Percentiles rank a stretch among this genome's conserved stretches.
Conservation (phyloP, 805 yeast species). For the Candida suzukii region DNA sequence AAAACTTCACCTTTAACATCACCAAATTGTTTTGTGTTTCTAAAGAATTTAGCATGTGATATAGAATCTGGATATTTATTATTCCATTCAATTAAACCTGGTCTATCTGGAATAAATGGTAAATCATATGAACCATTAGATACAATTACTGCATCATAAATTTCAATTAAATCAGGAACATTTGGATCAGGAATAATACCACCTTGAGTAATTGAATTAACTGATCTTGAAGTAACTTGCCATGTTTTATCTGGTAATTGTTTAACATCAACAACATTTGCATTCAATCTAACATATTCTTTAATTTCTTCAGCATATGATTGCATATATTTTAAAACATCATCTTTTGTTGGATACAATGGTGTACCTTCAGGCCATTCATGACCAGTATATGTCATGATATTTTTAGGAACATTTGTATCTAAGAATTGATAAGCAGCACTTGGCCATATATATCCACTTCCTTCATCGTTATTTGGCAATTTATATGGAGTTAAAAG, state of each 20-base stretch:
- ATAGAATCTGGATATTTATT: constrained; percentile 37
- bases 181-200: constrained; percentile 12
- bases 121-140: constrained; percentile 58
- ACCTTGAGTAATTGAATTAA: constrained; percentile 25
- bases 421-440: constrained; percentile 63
- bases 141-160: constrained; percentile 54
- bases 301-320: constrained; percentile 39
- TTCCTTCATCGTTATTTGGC: constrained; percentile 2
- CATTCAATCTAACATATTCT: constrained; percentile 33
- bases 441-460: constrained; percentile 33
- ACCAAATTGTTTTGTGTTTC: constrained; percentile 34
- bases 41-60: constrained; percentile 51
- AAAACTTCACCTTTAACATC: constrained; percentile 37
- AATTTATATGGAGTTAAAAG: constrained; percentile 6
- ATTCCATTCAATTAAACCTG: constrained; percentile 46
- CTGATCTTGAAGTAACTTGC: constrained; percentile 32
- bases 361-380: constrained; percentile 42
- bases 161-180: constrained; percentile 25
- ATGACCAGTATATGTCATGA: constrained; percentile 59
- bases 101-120: constrained; percentile 51
- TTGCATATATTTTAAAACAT: constrained; percentile 52
- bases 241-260: constrained; percentile 29
- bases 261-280: constrained; percentile 39
- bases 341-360: constrained; percentile 48
- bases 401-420: constrained; percentile 56